phyloP scores from a whole-genome alignment of 768 basidiomycete species.

The Lactifluus piperatus region DNA sequence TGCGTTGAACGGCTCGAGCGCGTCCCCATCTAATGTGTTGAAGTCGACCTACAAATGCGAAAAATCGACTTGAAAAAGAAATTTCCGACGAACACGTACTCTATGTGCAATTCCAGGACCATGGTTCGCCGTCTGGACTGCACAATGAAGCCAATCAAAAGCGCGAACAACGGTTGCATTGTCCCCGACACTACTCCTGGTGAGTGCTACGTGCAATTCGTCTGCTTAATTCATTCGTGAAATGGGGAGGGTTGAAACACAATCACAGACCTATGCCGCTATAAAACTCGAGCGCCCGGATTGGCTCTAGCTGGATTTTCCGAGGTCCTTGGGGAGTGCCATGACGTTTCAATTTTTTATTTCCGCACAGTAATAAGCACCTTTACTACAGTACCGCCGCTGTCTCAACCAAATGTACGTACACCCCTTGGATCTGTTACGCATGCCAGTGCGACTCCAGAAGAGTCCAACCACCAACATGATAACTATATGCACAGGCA shows the following conservation, averaged over 20 bases:
- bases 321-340: too few species aligned
- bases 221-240: conserved; percentile 33
- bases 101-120: conserved; percentile 40
- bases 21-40: conserved; percentile 39
- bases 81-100: conserved; percentile 29
- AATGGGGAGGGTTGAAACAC: not conserved
- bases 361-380: too few species aligned
- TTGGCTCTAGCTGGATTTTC: not conserved
- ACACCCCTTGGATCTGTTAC: too few species aligned
- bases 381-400: too few species aligned
- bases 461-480: too few species aligned
- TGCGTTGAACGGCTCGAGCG: conserved; percentile 41
- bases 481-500: too few species aligned
- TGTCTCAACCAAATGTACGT: too few species aligned
- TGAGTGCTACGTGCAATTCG: conserved; percentile 62
- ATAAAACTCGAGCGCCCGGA: conserved; percentile 53
- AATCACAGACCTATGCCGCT: conserved; percentile 58
- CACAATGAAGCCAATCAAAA: conserved; percentile 80
- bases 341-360: too few species aligned
- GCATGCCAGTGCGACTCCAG: too few species aligned
- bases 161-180: conserved; percentile 47
- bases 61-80: not conserved
- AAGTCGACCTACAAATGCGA: conserved; percentile 42
- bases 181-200: conserved; percentile 34
- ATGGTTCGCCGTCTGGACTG: conserved; percentile 59